Conservation (phyloP, 2,329 filamentous ascomycete species). For the Aphanocladium album region DNA sequence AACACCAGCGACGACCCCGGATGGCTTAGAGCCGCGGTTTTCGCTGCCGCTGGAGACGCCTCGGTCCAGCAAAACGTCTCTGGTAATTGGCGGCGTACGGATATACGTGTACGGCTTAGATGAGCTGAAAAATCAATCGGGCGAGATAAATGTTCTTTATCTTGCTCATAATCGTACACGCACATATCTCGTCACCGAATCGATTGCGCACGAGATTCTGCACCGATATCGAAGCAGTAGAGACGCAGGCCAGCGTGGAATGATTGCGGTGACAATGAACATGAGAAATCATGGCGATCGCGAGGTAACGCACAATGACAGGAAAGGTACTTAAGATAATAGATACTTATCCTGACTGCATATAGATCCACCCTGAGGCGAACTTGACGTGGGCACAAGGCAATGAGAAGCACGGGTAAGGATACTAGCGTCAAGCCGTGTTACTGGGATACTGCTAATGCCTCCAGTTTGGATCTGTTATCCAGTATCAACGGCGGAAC, state of each 20-base stretch:
- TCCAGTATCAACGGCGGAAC: neutral
- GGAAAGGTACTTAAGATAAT: neutral
- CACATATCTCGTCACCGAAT: constrained; percentile 6
- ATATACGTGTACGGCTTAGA: constrained; percentile 5
- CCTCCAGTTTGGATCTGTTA: neutral
- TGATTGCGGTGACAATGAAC: constrained; percentile 11
- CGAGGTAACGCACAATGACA: neutral
- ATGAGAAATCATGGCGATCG: constrained; percentile 12
- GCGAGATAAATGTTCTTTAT: constrained; percentile 1
- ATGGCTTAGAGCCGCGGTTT: constrained; percentile 8
- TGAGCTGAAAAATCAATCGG: neutral
- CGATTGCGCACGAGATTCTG: constrained; percentile 11
- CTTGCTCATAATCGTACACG: constrained; percentile 8
- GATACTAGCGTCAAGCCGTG: neutral
- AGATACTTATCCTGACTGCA: neutral
- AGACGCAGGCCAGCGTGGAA: neutral
- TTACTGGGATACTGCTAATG: neutral
- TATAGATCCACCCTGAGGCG: neutral
- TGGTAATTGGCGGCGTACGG: constrained; percentile 2
- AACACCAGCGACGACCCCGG: neutral
- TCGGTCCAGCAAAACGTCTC: constrained; percentile 1
- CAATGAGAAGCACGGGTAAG: constrained; percentile 6
- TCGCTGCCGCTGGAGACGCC: constrained; percentile 1
- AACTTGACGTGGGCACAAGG: constrained; percentile 2
- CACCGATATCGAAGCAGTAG: neutral